A percentile compares a stretch with the other conserved stretches of the same genome.
These are phyloP conservation scores for Agaricus blazei DNA, from an alignment of 768 basidiomycete genomes.

Conservation along the genomic window DNA sequence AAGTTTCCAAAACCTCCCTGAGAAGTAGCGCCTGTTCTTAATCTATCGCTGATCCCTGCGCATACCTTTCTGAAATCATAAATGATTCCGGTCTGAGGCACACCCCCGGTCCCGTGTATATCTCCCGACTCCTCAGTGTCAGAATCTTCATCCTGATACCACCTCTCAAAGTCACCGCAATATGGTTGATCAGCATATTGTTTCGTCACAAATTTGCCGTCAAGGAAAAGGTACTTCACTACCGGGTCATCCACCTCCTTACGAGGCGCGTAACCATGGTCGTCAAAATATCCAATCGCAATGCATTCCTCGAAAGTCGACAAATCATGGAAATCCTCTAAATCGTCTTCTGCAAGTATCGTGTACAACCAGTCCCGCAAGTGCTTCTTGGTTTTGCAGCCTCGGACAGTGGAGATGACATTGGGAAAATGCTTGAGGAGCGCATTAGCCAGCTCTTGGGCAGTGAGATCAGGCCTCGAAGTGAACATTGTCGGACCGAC, in stretches of 20 bases:
- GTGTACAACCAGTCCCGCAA: no score
- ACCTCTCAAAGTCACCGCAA: background rate
- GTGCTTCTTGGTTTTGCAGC: no score
- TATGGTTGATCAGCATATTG: background rate
- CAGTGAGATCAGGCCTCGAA: no score
- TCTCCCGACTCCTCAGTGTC: background rate
- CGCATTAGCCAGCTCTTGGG: no score
- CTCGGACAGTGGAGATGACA: no score
- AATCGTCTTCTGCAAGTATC: no score
- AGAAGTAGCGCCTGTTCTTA: background rate
- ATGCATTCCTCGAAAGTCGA: slow-evolving; percentile 1
- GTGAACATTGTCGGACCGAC: no score
- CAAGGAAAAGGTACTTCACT: background rate
- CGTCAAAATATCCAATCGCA: slow-evolving; percentile 8
- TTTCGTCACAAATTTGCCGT: background rate
- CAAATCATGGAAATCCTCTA: no score
- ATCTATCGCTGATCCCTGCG: no score
- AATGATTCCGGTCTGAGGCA: background rate
- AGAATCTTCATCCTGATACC: background rate
- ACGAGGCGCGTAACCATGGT: background rate
- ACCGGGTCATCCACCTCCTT: background rate
- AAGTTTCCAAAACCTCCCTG: slow-evolving; percentile 2
- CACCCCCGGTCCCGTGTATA: no score
- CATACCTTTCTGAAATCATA: no score
- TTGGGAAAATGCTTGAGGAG: no score